A percentile compares a stretch with the other conserved stretches of the same genome.
These are phyloP conservation scores for Floccularia luteovirens DNA, from an alignment of 768 basidiomycete genomes.

Conservation along the genomic window DNA sequence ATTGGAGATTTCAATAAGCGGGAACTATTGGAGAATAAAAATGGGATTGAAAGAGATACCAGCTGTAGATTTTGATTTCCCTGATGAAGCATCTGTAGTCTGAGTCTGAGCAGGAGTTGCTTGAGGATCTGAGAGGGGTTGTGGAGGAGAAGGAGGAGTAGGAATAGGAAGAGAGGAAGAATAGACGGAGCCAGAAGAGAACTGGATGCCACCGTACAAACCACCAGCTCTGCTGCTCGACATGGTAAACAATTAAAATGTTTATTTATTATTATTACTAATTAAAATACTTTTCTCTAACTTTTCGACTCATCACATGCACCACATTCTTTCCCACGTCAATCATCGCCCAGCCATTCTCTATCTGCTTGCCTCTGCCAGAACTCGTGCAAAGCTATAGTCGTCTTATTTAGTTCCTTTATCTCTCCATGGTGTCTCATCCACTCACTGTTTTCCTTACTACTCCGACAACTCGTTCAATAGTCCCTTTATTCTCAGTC, in stretches of 20 bases:
- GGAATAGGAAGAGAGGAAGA: slow-evolving; percentile 29
- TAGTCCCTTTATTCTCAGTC: slow-evolving; percentile 70
- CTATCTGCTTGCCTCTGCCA: too few relatives aligned
- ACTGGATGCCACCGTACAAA: slow-evolving; percentile 82
- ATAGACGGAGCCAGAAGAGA: slow-evolving; percentile 62
- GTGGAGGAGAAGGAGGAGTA: slow-evolving; percentile 10
- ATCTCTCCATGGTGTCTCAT: background rate
- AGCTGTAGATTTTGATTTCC: slow-evolving; percentile 48
- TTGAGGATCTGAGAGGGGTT: slow-evolving; percentile 13
- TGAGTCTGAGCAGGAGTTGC: slow-evolving; percentile 19
- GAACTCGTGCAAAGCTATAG: too few relatives aligned
- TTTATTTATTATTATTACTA: slow-evolving; percentile 1
- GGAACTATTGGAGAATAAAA: slow-evolving; percentile 37
- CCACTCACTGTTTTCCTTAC: slow-evolving; percentile 68
- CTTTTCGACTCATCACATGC: slow-evolving; percentile 63
- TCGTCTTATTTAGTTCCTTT: too few relatives aligned
- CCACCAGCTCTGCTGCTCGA: slow-evolving; percentile 78
- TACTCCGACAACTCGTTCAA: slow-evolving; percentile 65
- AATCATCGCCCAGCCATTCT: slow-evolving; percentile 79
- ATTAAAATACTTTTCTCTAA: slow-evolving; percentile 62
- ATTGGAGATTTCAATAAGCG: slow-evolving; percentile 50
- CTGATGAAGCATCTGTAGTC: slow-evolving; percentile 19
- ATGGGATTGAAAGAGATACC: slow-evolving; percentile 50
- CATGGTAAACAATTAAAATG: slow-evolving; percentile 33
- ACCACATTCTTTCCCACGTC: slow-evolving; percentile 78